Conservation (phyloP, 805 yeast species). For the Candida hispaniensis region DNA sequence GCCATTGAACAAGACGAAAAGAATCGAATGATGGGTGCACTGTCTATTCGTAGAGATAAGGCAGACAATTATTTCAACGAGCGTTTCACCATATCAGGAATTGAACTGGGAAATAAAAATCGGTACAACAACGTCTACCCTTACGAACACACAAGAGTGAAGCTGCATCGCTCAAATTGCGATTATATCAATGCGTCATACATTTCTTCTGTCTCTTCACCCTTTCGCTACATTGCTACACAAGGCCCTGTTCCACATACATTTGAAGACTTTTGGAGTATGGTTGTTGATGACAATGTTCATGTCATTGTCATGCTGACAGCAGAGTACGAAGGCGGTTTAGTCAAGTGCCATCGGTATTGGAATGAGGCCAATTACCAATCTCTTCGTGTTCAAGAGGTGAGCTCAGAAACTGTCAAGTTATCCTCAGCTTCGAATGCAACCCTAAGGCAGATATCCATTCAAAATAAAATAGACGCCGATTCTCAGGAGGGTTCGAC, state of each 20-base stretch:
- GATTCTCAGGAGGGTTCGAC: constrained; percentile 17
- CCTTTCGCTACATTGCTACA: constrained; percentile 63
- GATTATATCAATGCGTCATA: constrained; percentile 86
- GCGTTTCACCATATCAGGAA: constrained; percentile 52
- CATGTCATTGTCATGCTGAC: constrained; percentile 70
- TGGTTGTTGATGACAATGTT: constrained; percentile 54
- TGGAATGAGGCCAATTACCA: constrained; percentile 38
- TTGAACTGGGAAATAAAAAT: constrained; percentile 71
- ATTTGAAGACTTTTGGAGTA: constrained; percentile 74
- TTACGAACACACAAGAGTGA: constrained; percentile 74
- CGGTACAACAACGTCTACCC: constrained; percentile 84
- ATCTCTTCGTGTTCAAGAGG: neutral
- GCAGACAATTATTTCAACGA: constrained; percentile 17
- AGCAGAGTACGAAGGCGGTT: constrained; percentile 66
- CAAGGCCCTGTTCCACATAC: constrained; percentile 85
- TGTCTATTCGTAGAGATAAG: constrained; percentile 18
- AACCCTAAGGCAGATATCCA: too few relatives aligned
- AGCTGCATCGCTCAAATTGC: constrained; percentile 19
- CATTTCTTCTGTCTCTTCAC: constrained; percentile 33
- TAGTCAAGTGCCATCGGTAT: constrained; percentile 75
- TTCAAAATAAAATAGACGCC: too few relatives aligned
- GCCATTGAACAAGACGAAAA: constrained; percentile 60
- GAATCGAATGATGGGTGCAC: constrained; percentile 45
- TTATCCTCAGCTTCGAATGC: too few relatives aligned
- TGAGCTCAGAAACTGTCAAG: constrained; percentile 1